Conservation (phyloP, 1,284 basidiomycete species). For the Fomitopsis pinicola region DNA sequence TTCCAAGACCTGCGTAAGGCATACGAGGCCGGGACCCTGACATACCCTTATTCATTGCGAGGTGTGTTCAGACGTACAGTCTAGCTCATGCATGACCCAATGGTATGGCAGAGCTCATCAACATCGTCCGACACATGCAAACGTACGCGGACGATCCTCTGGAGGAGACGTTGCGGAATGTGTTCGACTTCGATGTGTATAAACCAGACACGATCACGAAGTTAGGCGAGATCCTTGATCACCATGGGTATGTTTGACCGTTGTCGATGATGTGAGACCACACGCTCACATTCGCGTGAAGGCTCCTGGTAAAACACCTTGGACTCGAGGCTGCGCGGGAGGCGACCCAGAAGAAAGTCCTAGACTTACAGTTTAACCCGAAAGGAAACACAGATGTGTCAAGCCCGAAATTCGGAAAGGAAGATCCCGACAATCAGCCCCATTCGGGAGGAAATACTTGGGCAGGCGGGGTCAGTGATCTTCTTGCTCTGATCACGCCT, state of each 20-base stretch:
- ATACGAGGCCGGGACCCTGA: slow-evolving; percentile 52
- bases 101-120: slow-evolving; percentile 50
- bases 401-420: slow-evolving; percentile 55
- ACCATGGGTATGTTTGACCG: slow-evolving; percentile 44
- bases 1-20: slow-evolving; percentile 59
- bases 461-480: slow-evolving; percentile 55
- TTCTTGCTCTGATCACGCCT: neutral
- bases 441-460: slow-evolving; percentile 58
- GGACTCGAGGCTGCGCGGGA: slow-evolving; percentile 54
- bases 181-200: slow-evolving; percentile 68
- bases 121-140: slow-evolving; percentile 57
- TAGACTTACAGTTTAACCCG: slow-evolving; percentile 55
- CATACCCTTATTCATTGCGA: slow-evolving; percentile 63
- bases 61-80: slow-evolving; percentile 30
- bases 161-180: slow-evolving; percentile 52
- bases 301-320: slow-evolving; percentile 47
- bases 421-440: slow-evolving; percentile 48
- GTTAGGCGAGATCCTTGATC: slow-evolving; percentile 49
- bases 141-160: slow-evolving; percentile 54
- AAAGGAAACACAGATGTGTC: slow-evolving; percentile 40
- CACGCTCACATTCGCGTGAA: slow-evolving; percentile 17
- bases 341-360: slow-evolving; percentile 41
- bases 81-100: neutral
- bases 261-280: neutral
- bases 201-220: slow-evolving; percentile 60